These are phyloP conservation scores for Fusarium multiceps DNA, from an alignment of 2,329 filamentous ascomycete genomes.

Conservation along the genomic window DNA sequence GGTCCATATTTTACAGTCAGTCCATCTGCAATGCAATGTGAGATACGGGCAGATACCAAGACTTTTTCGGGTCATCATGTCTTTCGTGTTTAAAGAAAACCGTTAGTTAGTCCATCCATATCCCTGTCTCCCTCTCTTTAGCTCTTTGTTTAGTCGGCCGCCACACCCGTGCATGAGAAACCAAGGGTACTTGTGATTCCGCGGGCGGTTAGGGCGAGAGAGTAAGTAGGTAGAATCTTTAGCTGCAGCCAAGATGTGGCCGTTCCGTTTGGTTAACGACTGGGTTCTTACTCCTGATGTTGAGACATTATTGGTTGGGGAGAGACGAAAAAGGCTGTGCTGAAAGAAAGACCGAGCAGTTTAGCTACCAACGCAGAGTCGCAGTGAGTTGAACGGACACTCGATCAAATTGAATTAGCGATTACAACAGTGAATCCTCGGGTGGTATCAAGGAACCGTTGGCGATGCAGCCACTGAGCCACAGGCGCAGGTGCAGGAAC, in stretches of 20 bases:
- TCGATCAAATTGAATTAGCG: neutral
- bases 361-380: neutral
- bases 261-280: neutral
- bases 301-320: neutral
- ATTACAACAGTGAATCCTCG: neutral
- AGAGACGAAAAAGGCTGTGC: neutral
- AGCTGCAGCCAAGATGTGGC: slow-evolving; percentile 4
- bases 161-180: slow-evolving; percentile 12
- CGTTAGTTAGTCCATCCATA: neutral
- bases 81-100: neutral
- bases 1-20: neutral
- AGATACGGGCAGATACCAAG: slow-evolving; percentile 7
- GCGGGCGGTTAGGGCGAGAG: neutral
- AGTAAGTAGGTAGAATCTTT: slow-evolving; percentile 11
- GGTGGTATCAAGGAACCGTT: neutral
- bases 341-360: neutral
- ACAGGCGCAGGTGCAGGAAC: neutral
- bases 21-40: neutral
- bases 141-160: slow-evolving; percentile 2
- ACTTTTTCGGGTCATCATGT: neutral
- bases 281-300: neutral
- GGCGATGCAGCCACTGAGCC: slow-evolving; percentile 1
- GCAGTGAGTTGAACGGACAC: neutral
- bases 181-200: neutral
- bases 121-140: neutral